Evolutionary conservation across 2,329 filamentous ascomycete genomes (phyloP).

Genomic region (Elsinoe arachidis): DNA sequence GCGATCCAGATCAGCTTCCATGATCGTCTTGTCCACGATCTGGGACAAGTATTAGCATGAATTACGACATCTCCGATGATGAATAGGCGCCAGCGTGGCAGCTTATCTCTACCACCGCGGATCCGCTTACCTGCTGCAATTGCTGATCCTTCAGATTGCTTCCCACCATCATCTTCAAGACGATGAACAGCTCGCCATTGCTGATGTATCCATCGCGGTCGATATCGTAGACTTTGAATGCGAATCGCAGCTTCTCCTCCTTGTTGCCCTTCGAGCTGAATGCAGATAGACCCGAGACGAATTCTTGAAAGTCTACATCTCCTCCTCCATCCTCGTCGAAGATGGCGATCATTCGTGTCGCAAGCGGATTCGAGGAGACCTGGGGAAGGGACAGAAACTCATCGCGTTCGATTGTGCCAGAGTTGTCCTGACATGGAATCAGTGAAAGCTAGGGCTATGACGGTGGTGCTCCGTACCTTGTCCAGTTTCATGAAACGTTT

Average conservation of each 20-base stretch:
- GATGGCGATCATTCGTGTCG: constrained; percentile 97
- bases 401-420: constrained; percentile 94
- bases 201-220: constrained; percentile 97
- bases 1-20: constrained; percentile 93
- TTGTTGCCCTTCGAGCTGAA: constrained; percentile 99
- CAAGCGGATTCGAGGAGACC: constrained; percentile 94
- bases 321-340: constrained; percentile 98
- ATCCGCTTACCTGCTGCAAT: constrained; percentile 58
- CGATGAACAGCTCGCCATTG: constrained; percentile 98
- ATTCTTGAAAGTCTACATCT: constrained; percentile 97
- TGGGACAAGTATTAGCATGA: constrained; percentile 22
- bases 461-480: constrained; percentile 53
- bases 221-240: constrained; percentile 99
- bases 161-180: constrained; percentile 99
- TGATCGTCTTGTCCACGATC: constrained; percentile 99
- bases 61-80: too few relatives aligned
- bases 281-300: constrained; percentile 86
- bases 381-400: constrained; percentile 96
- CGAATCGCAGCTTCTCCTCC: constrained; percentile 94
- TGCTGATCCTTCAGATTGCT: constrained; percentile 99
- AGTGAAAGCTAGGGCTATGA: not conserved
- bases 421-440: constrained; percentile 68
- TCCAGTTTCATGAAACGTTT: constrained; percentile 99
- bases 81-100: too few relatives aligned
- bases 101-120: too few relatives aligned